Evolutionary conservation across 2,329 filamentous ascomycete species (phyloP), one percentile per base, ranked within the genome.

Genomic region (Ramichloridium luteum): DNA sequence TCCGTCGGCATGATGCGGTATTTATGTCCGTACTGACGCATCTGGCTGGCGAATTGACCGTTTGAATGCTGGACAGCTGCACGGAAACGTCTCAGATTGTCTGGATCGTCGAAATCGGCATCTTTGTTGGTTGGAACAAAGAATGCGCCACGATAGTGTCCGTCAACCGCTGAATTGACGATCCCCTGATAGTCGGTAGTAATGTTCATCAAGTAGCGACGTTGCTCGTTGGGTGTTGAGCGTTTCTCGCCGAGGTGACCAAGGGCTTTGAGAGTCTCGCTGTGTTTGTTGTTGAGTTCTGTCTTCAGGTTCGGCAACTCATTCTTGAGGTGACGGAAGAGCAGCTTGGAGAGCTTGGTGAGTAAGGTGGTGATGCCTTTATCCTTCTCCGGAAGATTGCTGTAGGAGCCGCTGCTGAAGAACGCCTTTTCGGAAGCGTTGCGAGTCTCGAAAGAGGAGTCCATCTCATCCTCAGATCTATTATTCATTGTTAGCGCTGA

Each of bases 21-120:
- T 10, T 48, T 54, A 31, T 67, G 59, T 0, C 72, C 70, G 1
- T 45, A 34, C 0, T 43, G 28, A 0, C 47, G 44, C 51, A 75
- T 65, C 1, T 53, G 33, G 0, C 56, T 39, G 0, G 64, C 55
- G 39, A 77, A 77, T 0, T 56, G 48, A 0, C 50, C 34, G 28
- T 68, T 64, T 2, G 62, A 47, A 22, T 67, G 62, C 32, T 74
- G 70, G 2, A 74, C 54, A 0, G 67, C 57, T 0, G 72, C 70
- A 1, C 72, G 61, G 4, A 78, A 54, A 0, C 70, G 61, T 22
- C 57, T 63, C 22, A 49, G 41, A 30, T 57, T 25, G 20, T 36
- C n/a, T 49, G n/a, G 46, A 36, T n/a, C 14, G 25, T 30, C 13
- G 26, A 26, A 26, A 1, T 40, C 13, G 25, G 25, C 29, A 8